Evolutionary conservation across 352 stramenopile species (phyloP), one percentile per base, ranked within the genome.

Genomic region (Pilasporangium apinafurcum): DNA sequence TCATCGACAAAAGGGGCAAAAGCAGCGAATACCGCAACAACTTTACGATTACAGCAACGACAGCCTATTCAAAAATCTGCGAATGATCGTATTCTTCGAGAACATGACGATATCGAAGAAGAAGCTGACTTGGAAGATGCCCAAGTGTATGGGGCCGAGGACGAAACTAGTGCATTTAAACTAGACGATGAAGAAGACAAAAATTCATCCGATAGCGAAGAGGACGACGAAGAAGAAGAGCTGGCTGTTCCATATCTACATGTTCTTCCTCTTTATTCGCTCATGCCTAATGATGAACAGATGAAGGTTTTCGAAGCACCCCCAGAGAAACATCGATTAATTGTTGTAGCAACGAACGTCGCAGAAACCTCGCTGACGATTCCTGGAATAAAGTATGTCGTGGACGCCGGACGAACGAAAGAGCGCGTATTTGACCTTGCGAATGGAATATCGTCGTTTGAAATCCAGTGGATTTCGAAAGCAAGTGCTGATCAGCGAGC

Each of bases 271-370:
- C 70, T 99, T 5, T 99, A 99, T 70, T 98, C 95, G 20, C 71
- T 98, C 48, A 78, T 99, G 6, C 85, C 96, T 8, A 83, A 92
- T n/a, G 85, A 98, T 43, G 88, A 98, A 44, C 96, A 99, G 68
- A 91, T 96, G 57, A 86, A 68, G 37, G 78, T 92, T 5, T 90
- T 93, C 51, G 68, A 95, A 14, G 50, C 93, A 2, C 76, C 92
- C 1, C 89, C 94, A 3, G 79, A 96, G 26, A 80, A 81, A 41
- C 69, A 95, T 38, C 83, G 96, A 2, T 63, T 98, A 18, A 85
- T 99, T 30, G 95, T 99, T 5, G 76, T 99, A 16, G 90, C 96
- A 12, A 99, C 96, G 14, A 99, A 99, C 59, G 96, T 99, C 32
- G 96, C 96, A 0, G 96, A 99, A 69, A 99, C 96, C 12, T 97